Percentiles rank a stretch among this genome's conserved stretches.
These are phyloP conservation scores for Chytriomyces sp. DNA, from an alignment of 192 early-diverging fungal species.

Conservation along the genomic window DNA sequence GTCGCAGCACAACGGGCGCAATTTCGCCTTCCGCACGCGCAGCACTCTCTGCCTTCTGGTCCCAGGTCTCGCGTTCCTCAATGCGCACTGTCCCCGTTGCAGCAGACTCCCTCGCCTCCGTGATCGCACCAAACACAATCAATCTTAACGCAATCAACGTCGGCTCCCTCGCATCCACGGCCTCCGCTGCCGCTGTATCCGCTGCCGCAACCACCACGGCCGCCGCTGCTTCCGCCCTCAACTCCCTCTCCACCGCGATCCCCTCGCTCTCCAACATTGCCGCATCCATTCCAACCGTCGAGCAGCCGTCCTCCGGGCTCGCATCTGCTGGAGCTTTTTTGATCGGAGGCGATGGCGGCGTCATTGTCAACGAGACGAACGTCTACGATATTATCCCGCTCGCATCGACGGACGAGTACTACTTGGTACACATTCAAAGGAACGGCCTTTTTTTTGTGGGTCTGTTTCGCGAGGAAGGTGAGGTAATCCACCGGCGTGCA, in stretches of 20 bases:
- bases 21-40: slow-evolving; percentile 45
- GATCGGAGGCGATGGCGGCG: slow-evolving; percentile 26
- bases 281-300: slow-evolving; percentile 30
- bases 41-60: slow-evolving; percentile 64
- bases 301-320: slow-evolving; percentile 31
- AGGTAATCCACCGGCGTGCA: too few species aligned
- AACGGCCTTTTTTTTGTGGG: slow-evolving; percentile 76
- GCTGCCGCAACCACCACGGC: slow-evolving; percentile 25
- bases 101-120: slow-evolving; percentile 14
- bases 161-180: slow-evolving; percentile 51
- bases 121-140: slow-evolving; percentile 22
- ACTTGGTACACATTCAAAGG: slow-evolving; percentile 68
- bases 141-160: slow-evolving; percentile 23
- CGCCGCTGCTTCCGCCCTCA: slow-evolving; percentile 23
- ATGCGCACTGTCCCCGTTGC: slow-evolving; percentile 21
- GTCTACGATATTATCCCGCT: slow-evolving; percentile 61
- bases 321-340: slow-evolving; percentile 19
- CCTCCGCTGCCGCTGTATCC: slow-evolving; percentile 33
- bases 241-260: slow-evolving; percentile 20
- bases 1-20: slow-evolving; percentile 69
- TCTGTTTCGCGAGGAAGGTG: slow-evolving; percentile 76
- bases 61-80: slow-evolving; percentile 53
- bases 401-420: slow-evolving; percentile 62
- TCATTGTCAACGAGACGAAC: slow-evolving; percentile 30
- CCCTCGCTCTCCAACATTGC: slow-evolving; percentile 32